Evolutionary conservation across 163 green algal species (phyloP), one percentile per base, ranked within the genome.

Genomic region (Chlamydomonas reinhardtii): DNA sequence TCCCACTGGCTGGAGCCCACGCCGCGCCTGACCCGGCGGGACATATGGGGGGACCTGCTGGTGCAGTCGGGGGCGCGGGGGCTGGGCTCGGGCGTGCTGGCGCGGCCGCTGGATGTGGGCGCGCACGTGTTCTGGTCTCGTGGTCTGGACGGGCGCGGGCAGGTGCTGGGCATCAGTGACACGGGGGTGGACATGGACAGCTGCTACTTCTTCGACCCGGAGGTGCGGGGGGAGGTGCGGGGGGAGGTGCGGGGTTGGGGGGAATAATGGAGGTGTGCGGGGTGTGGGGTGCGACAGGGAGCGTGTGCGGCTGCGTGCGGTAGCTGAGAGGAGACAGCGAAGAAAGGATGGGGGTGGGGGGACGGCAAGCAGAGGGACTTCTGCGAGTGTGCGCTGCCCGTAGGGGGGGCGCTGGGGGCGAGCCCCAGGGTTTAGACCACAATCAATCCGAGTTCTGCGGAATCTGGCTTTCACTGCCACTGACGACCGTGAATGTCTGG

Each of bases 121-220:
- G 84, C 86, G 35, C 93, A 96, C 77, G 92, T 90, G 1, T 83
- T 96, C 4, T 98, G 95, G 95, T 88, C 89, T 25, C 69, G 54
- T 8, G 79, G 79, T 17, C 74, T 96, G 34, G 86, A 91, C 19
- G 97, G 97, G 19, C 61, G 83, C 5, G 89, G 90, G 8, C 93
- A 98, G 87, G 83, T 98, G 12, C 85, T 98, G 17, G 97, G 96
- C 68, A 91, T 94, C 19, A 96, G 96, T 2, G 97, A 99, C 93
- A 96, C 75, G 39, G 97, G 97, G 48, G 65, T 99, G 29, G 95
- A 98, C 80, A 90, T 91, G 65, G 76, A 95, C 52, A 93, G 92
- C 87, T 99, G 97, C 86, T 98, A 94, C 89, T 98, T 99, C 75
- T 82, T 73, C 2, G 97, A 98, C 87, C 91, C 94, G 22, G 32